phyloP scores from a whole-genome alignment of 225 moss, liverwort and hornwort species.

The Bryum argenteum region DNA sequence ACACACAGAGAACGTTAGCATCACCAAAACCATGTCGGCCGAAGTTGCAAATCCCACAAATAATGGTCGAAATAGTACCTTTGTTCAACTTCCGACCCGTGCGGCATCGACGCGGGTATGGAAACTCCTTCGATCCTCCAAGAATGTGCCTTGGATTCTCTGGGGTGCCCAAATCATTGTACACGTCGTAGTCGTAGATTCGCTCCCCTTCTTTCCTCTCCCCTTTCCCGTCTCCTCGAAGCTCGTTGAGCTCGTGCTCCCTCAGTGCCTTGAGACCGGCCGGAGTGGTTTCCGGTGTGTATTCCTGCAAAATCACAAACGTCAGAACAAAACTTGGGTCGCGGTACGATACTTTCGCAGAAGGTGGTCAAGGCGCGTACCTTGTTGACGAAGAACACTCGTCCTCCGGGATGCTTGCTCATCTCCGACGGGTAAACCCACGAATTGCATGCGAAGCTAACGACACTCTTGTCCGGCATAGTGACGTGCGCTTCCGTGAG shows the following conservation, averaged over 20 bases:
- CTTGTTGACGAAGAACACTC: constrained; percentile 80
- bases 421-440: constrained; percentile 59
- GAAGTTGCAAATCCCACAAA: neutral
- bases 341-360: too few relatives aligned
- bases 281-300: constrained; percentile 65
- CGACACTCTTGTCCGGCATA: constrained; percentile 50
- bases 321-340: too few relatives aligned
- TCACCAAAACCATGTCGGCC: neutral
- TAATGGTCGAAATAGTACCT: constrained; percentile 16
- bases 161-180: constrained; percentile 72
- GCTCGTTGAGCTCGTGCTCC: constrained; percentile 47
- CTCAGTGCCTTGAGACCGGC: constrained; percentile 61
- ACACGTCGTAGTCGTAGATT: constrained; percentile 82
- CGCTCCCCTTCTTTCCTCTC: constrained; percentile 63
- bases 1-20: neutral
- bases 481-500: constrained; percentile 51
- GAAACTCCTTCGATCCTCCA: constrained; percentile 56
- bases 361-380: constrained; percentile 13
- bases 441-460: constrained; percentile 60
- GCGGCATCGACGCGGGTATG: constrained; percentile 86
- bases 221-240: constrained; percentile 66
- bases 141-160: constrained; percentile 51
- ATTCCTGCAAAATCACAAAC: constrained; percentile 47
- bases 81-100: constrained; percentile 61
- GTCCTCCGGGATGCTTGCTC: constrained; percentile 29